These are phyloP conservation scores for Umbellularia californica DNA, from an alignment of 164 flowering plant genomes.

Conservation along the genomic window DNA sequence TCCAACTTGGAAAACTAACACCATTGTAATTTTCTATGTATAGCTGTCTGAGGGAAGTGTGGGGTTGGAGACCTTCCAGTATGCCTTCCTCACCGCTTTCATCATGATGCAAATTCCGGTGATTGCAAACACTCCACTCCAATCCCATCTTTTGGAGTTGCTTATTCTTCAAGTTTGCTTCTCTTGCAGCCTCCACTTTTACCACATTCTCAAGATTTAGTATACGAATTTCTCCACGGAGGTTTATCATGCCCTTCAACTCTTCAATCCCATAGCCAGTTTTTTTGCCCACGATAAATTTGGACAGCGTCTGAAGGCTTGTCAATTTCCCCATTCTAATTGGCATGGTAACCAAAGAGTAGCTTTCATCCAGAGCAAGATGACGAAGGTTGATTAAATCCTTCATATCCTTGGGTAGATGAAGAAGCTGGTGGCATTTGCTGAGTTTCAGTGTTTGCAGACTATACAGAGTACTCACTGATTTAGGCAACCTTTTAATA, in stretches of 20 bases:
- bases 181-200: neutral
- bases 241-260: neutral
- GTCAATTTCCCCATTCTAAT: neutral
- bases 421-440: neutral
- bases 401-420: conserved; percentile 10
- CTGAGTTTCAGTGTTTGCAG: conserved; percentile 1
- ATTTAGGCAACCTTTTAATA: conserved; percentile 7
- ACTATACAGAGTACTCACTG: conserved; percentile 3
- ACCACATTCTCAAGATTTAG: conserved; percentile 1
- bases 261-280: neutral
- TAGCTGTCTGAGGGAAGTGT: neutral
- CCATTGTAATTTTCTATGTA: neutral
- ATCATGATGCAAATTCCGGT: too few species aligned
- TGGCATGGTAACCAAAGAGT: neutral
- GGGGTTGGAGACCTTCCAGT: conserved; percentile 6
- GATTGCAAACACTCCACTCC: neutral
- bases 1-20: conserved; percentile 4
- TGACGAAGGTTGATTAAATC: conserved; percentile 10
- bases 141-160: neutral
- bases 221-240: neutral
- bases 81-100: neutral
- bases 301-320: neutral
- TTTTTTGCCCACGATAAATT: neutral
- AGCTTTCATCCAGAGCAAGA: neutral
- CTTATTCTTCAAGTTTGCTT: neutral